These are phyloP conservation scores for Ganoderma meredithae DNA, from an alignment of 1,284 basidiomycete genomes.

Conservation along the genomic window DNA sequence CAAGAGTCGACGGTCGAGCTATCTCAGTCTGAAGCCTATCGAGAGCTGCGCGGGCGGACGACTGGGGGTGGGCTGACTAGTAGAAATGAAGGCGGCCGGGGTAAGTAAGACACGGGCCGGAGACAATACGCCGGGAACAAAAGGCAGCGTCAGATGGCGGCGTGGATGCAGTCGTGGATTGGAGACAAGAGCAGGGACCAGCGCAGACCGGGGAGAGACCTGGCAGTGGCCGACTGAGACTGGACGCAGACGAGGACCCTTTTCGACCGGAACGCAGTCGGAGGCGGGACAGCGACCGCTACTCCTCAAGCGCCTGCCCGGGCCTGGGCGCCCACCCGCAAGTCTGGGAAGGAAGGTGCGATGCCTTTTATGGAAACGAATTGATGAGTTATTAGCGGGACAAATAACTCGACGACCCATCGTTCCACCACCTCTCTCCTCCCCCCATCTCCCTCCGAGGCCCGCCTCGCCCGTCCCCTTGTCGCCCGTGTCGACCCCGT, in stretches of 20 bases:
- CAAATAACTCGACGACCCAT: slow-evolving; percentile 27
- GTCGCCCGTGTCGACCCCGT: slow-evolving; percentile 21
- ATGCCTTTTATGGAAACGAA: slow-evolving; percentile 21
- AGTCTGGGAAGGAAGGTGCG: slow-evolving; percentile 24
- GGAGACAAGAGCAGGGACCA: not conserved
- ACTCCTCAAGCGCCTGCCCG: not conserved
- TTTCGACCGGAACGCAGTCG: not conserved
- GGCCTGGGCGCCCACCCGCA: slow-evolving; percentile 19
- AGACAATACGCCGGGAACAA: slow-evolving; percentile 31
- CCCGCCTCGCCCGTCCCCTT: slow-evolving; percentile 10
- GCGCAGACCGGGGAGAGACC: not conserved
- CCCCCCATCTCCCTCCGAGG: slow-evolving; percentile 17
- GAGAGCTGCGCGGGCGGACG: slow-evolving; percentile 16
- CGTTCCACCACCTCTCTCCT: slow-evolving; percentile 25
- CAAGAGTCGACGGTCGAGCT: slow-evolving; percentile 7
- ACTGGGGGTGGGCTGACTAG: slow-evolving; percentile 25
- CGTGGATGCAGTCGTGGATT: not conserved
- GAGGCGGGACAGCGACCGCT: not conserved
- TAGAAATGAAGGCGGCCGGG: slow-evolving; percentile 21
- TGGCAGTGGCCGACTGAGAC: not conserved
- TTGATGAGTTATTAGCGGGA: slow-evolving; percentile 31
- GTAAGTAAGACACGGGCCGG: slow-evolving; percentile 15
- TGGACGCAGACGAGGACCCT: not conserved
- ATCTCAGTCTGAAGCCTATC: not conserved
- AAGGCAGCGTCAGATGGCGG: slow-evolving; percentile 24